These are phyloP conservation scores for Nicotiana rustica DNA, from an alignment of 305 asterid species.

Conservation along the genomic window DNA sequence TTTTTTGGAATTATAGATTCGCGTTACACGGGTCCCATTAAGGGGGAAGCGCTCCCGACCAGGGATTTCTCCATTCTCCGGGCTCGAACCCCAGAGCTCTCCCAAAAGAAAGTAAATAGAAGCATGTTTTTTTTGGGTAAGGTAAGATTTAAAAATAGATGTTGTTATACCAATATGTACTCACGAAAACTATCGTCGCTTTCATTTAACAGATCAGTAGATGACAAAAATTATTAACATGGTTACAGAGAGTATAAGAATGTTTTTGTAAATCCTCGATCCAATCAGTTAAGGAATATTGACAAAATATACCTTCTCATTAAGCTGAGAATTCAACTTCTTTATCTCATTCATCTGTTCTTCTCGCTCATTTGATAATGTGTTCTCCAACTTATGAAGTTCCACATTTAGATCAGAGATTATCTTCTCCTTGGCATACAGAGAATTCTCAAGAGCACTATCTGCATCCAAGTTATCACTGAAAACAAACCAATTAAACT, in stretches of 20 bases:
- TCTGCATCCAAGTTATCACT: conserved; percentile 81
- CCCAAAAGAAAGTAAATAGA: conserved; percentile 1
- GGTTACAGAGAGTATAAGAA: conserved; percentile 8
- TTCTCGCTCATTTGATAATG: conserved; percentile 87
- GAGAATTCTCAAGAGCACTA: conserved; percentile 87
- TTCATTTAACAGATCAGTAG: conserved; percentile 15
- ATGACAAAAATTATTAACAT: conserved; percentile 1
- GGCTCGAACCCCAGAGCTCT: too few species aligned
- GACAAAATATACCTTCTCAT: conserved; percentile 71
- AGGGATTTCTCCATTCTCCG: too few species aligned
- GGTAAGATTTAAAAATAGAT: neutral
- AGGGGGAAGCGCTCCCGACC: too few species aligned
- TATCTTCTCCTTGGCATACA: conserved; percentile 89
- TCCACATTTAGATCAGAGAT: conserved; percentile 92
- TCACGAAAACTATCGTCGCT: neutral
- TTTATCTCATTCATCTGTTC: conserved; percentile 81
- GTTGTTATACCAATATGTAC: neutral
- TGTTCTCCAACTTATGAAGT: conserved; percentile 90
- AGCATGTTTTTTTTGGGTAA: neutral
- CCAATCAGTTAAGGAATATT: conserved; percentile 12
- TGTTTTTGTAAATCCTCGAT: neutral
- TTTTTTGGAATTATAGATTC: neutral
- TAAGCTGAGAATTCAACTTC: conserved; percentile 76
- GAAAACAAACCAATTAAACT: conserved; percentile 43
- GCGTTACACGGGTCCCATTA: too few species aligned